Evolutionary conservation across 257 asterid genomes (phyloP).

Genomic region (Forsythia viridissima): DNA sequence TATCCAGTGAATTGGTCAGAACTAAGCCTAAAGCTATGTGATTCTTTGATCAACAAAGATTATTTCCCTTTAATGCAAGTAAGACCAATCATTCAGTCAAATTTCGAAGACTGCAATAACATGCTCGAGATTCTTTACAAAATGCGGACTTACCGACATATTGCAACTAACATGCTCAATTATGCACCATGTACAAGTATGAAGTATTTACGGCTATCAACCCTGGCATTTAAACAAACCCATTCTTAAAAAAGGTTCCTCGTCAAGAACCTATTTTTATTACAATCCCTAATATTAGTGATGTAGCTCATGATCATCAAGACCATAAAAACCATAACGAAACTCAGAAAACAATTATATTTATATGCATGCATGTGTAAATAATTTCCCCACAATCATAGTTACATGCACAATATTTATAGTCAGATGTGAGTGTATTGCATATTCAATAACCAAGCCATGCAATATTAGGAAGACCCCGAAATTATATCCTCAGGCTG

Average conservation of each 20-base stretch:
- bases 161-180: neutral
- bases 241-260: neutral
- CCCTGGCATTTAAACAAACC: neutral
- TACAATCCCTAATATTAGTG: neutral
- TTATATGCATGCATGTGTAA: too few relatives aligned
- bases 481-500: neutral
- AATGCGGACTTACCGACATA: neutral
- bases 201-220: neutral
- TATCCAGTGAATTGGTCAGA: neutral
- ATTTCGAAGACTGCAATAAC: neutral
- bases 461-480: too few relatives aligned
- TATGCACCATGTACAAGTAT: neutral
- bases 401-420: too few relatives aligned
- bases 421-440: neutral
- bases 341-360: neutral
- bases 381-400: neutral
- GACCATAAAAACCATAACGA: neutral
- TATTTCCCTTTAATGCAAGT: neutral
- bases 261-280: neutral
- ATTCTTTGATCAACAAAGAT: neutral
- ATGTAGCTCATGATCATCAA: neutral
- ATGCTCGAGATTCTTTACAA: neutral
- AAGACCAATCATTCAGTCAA: neutral
- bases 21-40: neutral
- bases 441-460: too few relatives aligned